A percentile compares a stretch with the other conserved stretches of the same genome.
Conservation (phyloP, 2,329 filamentous ascomycete genomes). For the Ceratocystis huliohia region DNA sequence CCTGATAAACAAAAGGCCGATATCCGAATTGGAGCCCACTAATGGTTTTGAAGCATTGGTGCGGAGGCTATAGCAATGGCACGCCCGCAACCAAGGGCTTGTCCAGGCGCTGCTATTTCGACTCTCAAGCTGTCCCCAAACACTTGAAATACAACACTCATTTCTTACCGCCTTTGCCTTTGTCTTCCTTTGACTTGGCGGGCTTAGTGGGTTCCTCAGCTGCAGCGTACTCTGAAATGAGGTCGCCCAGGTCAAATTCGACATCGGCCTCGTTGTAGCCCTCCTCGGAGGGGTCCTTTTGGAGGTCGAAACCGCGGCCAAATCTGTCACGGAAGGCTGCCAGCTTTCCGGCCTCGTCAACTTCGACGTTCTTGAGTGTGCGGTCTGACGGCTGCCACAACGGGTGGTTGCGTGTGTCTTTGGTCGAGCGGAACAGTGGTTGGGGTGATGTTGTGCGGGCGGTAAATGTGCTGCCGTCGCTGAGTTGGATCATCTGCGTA, state of each 20-base stretch:
- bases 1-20: background rate
- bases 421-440: slow-evolving; percentile 47
- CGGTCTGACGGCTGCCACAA: slow-evolving; percentile 82
- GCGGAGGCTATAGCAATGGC: background rate
- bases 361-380: slow-evolving; percentile 74
- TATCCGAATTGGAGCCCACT: background rate
- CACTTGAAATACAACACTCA: slow-evolving; percentile 21
- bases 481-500: slow-evolving; percentile 89
- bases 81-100: background rate
- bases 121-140: background rate
- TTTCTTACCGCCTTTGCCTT: slow-evolving; percentile 36
- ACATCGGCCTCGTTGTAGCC: slow-evolving; percentile 25
- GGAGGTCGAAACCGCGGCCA: slow-evolving; percentile 69
- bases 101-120: background rate
- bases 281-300: slow-evolving; percentile 27
- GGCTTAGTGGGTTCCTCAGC: slow-evolving; percentile 13
- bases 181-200: slow-evolving; percentile 26
- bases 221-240: slow-evolving; percentile 40
- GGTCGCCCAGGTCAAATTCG: slow-evolving; percentile 33
- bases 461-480: slow-evolving; percentile 76
- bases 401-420: slow-evolving; percentile 80
- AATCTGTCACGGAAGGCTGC: slow-evolving; percentile 76
- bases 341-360: slow-evolving; percentile 85
- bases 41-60: background rate
- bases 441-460: slow-evolving; percentile 63